Base-by-base conservation (phyloP, 768 basidiomycete species). In the Mycena rebaudengoi region DNA sequence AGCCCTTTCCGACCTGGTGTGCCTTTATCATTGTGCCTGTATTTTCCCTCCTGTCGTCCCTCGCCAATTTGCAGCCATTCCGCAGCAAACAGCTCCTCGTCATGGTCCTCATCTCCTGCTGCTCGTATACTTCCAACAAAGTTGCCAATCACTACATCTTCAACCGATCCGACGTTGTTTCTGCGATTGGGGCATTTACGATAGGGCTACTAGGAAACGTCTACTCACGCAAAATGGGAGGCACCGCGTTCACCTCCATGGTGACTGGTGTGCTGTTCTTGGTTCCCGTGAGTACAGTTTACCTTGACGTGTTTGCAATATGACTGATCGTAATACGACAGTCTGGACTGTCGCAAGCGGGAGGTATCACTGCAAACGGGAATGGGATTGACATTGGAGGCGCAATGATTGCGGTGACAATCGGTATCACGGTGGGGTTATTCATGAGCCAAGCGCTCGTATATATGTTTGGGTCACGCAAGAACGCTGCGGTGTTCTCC, bases 181-280 rank as follows among this genome's bases (percentile, higher is more conserved):
- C 91, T 55, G 91, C 91, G 11, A 92, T 95, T 70, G 94, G 93
- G 1, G 92, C 93, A 18, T 94, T 94, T 67, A 91, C 89, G 1
- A 88, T 92, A 20, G 92, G 92, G 21, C 65, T 94, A 28, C 77
- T 94, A 20, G 93, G 92, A 4, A 94, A 94, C 69, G 75, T 91
- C 2, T 94, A 94, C 74, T 94, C 93, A 39, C 83, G 93, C 45
- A 87, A 86, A 72, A 89, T 92, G 85, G 86, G 90, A 8, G 94
- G 93, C 8, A 95, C 93, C 4, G 94, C 94, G 20, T 95, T 95
- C 76, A 94, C 93, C 11, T 89, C 89, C 2, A 96, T 96, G 94
- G 92, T 95, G 39, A 91, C 94, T 25, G 94, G 93, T 37, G 92
- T 96, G 6, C 75, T 94, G 65, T 94, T 96, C 76, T 79, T 95